A percentile compares a stretch with the other conserved stretches of the same genome.
These are phyloP conservation scores for Aureobasidium sp. DNA, from an alignment of 2,329 filamentous ascomycete genomes.

Conservation along the genomic window DNA sequence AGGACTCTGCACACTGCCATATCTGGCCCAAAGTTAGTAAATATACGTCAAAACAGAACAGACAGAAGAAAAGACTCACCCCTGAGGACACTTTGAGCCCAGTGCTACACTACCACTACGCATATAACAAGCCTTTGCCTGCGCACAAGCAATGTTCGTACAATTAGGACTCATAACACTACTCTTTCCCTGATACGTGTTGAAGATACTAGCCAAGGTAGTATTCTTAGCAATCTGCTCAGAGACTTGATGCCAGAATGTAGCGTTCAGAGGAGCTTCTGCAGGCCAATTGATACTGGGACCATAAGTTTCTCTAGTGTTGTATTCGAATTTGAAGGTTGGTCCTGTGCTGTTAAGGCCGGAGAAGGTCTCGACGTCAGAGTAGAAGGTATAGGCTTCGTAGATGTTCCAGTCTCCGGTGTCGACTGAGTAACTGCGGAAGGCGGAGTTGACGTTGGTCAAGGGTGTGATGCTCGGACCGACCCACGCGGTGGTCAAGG, in stretches of 20 bases:
- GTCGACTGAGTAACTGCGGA: slow-evolving; percentile 62
- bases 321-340: slow-evolving; percentile 57
- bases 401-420: slow-evolving; percentile 60
- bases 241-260: slow-evolving; percentile 66
- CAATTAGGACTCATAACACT: slow-evolving; percentile 59
- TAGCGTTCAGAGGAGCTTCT: slow-evolving; percentile 61
- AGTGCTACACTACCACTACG: slow-evolving; percentile 60
- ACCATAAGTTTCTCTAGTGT: slow-evolving; percentile 56
- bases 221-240: slow-evolving; percentile 61
- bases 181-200: slow-evolving; percentile 58
- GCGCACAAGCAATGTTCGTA: slow-evolving; percentile 55
- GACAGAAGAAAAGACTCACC: slow-evolving; percentile 34
- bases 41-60: not conserved
- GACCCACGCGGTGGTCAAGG: slow-evolving; percentile 59
- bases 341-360: slow-evolving; percentile 47
- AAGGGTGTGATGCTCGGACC: slow-evolving; percentile 58
- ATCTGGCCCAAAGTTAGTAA: slow-evolving; percentile 23
- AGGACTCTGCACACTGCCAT: slow-evolving; percentile 46
- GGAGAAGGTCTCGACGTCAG: slow-evolving; percentile 54
- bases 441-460: slow-evolving; percentile 61
- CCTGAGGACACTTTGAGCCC: slow-evolving; percentile 58
- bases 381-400: slow-evolving; percentile 60
- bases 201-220: slow-evolving; percentile 55
- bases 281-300: slow-evolving; percentile 49
- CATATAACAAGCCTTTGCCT: slow-evolving; percentile 67